Evolutionary conservation across 495 filamentous ascomycete species (phyloP).

Genomic region (Aspergillus steynii): DNA sequence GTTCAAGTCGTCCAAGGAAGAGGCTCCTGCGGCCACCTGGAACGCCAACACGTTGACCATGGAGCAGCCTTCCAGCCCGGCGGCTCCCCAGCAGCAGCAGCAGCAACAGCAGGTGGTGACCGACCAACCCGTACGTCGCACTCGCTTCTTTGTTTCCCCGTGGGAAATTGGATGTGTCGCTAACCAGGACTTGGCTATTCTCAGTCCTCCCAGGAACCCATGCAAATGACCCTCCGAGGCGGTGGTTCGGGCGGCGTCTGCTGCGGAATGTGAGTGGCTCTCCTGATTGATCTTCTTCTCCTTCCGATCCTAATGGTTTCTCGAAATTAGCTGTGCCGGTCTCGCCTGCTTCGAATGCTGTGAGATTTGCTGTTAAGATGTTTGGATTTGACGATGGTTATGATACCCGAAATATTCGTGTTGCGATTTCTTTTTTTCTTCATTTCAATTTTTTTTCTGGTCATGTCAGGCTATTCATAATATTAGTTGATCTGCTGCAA

Average conservation of each 20-base stretch:
- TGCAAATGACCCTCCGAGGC: conserved; percentile 44
- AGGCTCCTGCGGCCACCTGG: conserved; percentile 27
- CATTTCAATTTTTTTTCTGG: neutral
- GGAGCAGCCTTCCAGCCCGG: conserved; percentile 40
- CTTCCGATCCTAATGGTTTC: neutral
- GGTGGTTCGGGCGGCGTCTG: conserved; percentile 43
- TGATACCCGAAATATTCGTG: neutral
- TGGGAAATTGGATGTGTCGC: too few relatives aligned
- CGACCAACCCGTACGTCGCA: conserved; percentile 38
- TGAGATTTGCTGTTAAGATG: conserved; percentile 45
- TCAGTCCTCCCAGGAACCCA: conserved; percentile 37
- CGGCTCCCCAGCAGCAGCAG: conserved; percentile 26
- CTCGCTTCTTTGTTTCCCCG: conserved; percentile 1
- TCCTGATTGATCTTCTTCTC: neutral
- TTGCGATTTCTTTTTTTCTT: too few relatives aligned
- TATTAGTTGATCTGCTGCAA: neutral
- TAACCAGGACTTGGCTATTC: neutral
- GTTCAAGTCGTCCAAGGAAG: conserved; percentile 41
- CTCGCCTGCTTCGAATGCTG: conserved; percentile 47
- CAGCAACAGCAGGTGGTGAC: conserved; percentile 24
- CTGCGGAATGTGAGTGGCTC: conserved; percentile 44
- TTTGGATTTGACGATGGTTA: neutral
- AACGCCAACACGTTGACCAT: conserved; percentile 34
- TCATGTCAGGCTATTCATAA: neutral
- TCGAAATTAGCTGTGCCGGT: conserved; percentile 39